A percentile compares a stretch with the other conserved stretches of the same genome.
phyloP scores from a whole-genome alignment of 176 grass and related monocot genomes.

The Oryza meridionalis region DNA sequence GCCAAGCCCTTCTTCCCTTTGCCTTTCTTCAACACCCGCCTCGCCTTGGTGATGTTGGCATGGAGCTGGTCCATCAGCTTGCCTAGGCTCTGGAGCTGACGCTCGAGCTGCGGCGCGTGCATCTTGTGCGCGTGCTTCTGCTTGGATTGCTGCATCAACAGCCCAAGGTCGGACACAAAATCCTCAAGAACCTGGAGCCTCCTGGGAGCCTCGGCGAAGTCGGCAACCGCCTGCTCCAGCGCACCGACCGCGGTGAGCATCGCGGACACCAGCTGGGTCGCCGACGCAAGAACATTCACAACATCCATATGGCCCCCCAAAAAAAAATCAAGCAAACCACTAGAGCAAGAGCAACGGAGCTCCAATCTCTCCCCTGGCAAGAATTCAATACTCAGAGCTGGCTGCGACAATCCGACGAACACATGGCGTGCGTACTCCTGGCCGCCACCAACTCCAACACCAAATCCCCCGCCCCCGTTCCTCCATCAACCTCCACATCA shows the following conservation, averaged over 20 bases:
- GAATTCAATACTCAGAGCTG: constrained; percentile 2
- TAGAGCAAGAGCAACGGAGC: not conserved
- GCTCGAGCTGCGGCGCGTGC: constrained; percentile 56
- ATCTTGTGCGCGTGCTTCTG: constrained; percentile 58
- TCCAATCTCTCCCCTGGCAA: not conserved
- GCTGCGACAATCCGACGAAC: constrained; percentile 18
- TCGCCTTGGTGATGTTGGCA: constrained; percentile 55
- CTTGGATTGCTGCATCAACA: constrained; percentile 48
- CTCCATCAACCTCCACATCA: not conserved
- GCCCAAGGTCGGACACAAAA: constrained; percentile 60
- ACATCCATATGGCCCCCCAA: constrained; percentile 62
- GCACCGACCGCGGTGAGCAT: constrained; percentile 62
- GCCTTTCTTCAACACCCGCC: constrained; percentile 52
- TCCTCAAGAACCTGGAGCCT: constrained; percentile 64
- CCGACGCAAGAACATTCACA: constrained; percentile 56
- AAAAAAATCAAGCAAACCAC: not conserved
- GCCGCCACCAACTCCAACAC: not conserved
- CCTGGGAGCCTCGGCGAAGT: constrained; percentile 59
- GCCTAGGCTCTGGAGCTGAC: constrained; percentile 59
- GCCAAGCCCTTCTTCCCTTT: constrained; percentile 60
- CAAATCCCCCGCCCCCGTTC: not conserved
- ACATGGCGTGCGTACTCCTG: constrained; percentile 2
- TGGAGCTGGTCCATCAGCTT: constrained; percentile 52
- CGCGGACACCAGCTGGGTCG: constrained; percentile 57
- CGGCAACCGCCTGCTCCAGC: constrained; percentile 59